Conservation (phyloP, 2,329 filamentous ascomycete genomes). For the Penicillium glabrum region DNA sequence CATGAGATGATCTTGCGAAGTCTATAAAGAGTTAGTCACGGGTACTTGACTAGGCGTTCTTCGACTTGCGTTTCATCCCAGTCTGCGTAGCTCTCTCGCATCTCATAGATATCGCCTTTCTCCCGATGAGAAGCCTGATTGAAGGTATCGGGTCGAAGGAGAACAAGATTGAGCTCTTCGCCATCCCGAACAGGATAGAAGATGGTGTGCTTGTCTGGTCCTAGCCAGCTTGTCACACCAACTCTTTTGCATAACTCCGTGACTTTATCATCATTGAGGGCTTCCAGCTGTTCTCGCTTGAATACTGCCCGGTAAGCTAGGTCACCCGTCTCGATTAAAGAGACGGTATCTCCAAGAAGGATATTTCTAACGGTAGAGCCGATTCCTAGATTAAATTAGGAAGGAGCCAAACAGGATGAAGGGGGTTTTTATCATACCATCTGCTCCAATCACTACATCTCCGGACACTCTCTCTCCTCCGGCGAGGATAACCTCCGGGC, state of each 20-base stretch:
- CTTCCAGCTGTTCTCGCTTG: neutral
- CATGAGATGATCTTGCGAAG: conserved; percentile 39
- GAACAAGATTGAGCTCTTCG: conserved; percentile 62
- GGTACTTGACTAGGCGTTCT: neutral
- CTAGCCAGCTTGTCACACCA: conserved; percentile 61
- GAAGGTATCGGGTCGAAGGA: conserved; percentile 59
- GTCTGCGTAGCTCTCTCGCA: conserved; percentile 55
- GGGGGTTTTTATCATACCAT: neutral
- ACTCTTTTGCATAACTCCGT: conserved; percentile 13
- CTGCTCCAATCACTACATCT: neutral
- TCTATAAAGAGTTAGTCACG: neutral
- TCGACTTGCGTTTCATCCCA: conserved; percentile 56
- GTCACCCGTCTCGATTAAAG: conserved; percentile 59
- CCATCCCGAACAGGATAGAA: conserved; percentile 62
- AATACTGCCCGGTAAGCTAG: conserved; percentile 61
- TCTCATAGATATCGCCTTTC: conserved; percentile 57
- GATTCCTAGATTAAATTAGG: neutral
- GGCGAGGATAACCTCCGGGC: conserved; percentile 3
- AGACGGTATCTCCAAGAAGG: conserved; percentile 40
- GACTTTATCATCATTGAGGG: conserved; percentile 34
- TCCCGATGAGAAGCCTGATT: conserved; percentile 25
- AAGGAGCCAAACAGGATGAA: neutral
- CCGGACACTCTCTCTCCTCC: neutral
- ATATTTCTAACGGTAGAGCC: conserved; percentile 9
- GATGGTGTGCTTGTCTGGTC: conserved; percentile 60